phyloP scores from a whole-genome alignment of 768 basidiomycete genomes.

The Coprinellus aureogranulatus region DNA sequence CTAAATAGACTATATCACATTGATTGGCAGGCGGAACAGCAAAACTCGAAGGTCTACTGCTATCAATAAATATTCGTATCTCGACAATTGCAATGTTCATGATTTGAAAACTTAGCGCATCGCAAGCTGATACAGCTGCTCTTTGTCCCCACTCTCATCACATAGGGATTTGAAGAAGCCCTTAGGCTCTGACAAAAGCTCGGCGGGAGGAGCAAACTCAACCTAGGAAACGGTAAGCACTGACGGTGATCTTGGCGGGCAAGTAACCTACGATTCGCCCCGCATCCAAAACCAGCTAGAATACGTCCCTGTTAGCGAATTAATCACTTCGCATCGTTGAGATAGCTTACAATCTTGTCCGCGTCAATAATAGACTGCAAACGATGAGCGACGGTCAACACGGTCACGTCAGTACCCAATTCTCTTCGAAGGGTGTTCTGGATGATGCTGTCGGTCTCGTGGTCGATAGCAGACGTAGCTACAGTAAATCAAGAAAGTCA shows the following conservation, averaged over 20 bases:
- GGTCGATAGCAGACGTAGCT: slow-evolving; percentile 48
- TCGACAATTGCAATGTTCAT: no score
- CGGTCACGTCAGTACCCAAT: slow-evolving; percentile 9
- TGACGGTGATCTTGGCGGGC: not conserved
- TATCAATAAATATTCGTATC: no score
- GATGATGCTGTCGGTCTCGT: slow-evolving; percentile 63
- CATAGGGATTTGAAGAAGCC: slow-evolving; percentile 41
- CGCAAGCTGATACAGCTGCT: slow-evolving; percentile 35
- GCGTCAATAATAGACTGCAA: slow-evolving; percentile 65
- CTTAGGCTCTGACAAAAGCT: slow-evolving; percentile 40
- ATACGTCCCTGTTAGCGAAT: not conserved
- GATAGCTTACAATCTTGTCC: slow-evolving; percentile 48
- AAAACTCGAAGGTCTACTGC: no score
- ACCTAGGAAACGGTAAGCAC: not conserved
- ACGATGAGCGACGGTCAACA: slow-evolving; percentile 6
- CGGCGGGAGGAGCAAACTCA: slow-evolving; percentile 52
- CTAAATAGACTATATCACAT: no score
- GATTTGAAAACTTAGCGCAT: no score
- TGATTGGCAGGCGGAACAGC: no score
- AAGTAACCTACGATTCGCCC: slow-evolving; percentile 41
- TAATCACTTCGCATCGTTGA: slow-evolving; percentile 3
- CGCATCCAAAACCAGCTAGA: slow-evolving; percentile 50
- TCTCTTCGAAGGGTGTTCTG: slow-evolving; percentile 29
- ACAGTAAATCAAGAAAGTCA: not conserved
- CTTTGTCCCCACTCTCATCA: slow-evolving; percentile 42